Percentiles rank a stretch among this genome's conserved stretches.
Conservation (phyloP, 352 stramenopile species). For the Globisporangium apiculatum region DNA sequence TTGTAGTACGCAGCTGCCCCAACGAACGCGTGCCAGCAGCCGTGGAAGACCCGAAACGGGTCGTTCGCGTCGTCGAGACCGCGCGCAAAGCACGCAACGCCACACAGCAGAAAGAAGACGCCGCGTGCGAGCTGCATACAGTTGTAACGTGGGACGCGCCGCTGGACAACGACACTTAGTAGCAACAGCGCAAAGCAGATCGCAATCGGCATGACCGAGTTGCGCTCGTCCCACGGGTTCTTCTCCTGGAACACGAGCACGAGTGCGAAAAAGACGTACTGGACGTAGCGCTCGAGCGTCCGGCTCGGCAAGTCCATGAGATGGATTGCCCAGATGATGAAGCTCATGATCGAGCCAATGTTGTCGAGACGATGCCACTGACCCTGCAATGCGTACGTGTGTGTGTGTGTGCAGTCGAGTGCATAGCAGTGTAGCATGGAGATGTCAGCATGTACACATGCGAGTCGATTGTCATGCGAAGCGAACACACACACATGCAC, state of each 20-base stretch:
- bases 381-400: constrained; percentile 17
- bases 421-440: no score
- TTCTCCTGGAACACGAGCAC: constrained; percentile 73
- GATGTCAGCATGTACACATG: no score
- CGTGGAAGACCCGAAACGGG: constrained; percentile 76
- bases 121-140: constrained; percentile 38
- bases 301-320: constrained; percentile 57
- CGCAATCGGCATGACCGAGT: constrained; percentile 41
- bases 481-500: neutral
- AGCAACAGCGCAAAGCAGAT: constrained; percentile 38
- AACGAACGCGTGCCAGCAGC: constrained; percentile 75
- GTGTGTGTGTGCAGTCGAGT: no score
- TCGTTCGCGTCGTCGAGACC: constrained; percentile 68
- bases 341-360: constrained; percentile 80
- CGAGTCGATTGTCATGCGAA: no score
- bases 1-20: constrained; percentile 68
- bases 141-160: constrained; percentile 46
- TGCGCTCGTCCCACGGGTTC: constrained; percentile 67
- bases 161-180: constrained; percentile 28
- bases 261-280: constrained; percentile 59
- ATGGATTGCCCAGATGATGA: constrained; percentile 67
- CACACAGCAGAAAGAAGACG: constrained; percentile 37
- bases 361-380: constrained; percentile 81
- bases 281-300: constrained; percentile 39
- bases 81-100: constrained; percentile 47